A percentile compares a stretch with the other conserved stretches of the same genome.
phyloP scores from a whole-genome alignment of 2,329 filamentous ascomycete genomes.

The Colletotrichum musae region DNA sequence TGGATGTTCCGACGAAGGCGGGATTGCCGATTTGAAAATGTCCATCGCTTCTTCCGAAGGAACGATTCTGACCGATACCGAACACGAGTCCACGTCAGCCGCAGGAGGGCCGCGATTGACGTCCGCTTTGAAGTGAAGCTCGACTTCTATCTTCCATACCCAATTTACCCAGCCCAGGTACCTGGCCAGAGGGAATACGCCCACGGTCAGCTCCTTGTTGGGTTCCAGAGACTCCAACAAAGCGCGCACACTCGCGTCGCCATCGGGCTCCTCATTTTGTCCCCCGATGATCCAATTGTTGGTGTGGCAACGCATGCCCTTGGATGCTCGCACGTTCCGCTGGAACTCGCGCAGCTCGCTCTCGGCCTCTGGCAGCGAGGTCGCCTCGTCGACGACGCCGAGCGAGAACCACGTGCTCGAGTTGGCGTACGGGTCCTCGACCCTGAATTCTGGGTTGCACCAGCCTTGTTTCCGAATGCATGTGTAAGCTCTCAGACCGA shows the following conservation, averaged over 20 bases:
- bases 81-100: background rate
- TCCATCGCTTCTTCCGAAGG: background rate
- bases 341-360: conserved; percentile 1
- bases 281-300: conserved; percentile 2
- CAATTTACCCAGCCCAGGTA: conserved; percentile 3
- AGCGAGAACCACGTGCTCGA: conserved; percentile 7
- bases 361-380: background rate
- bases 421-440: conserved; percentile 6
- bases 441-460: background rate
- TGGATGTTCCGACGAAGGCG: background rate
- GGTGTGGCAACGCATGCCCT: background rate
- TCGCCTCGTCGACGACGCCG: background rate
- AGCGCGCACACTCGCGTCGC: background rate
- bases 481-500: too few relatives aligned
- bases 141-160: conserved; percentile 7
- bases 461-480: background rate
- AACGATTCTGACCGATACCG: background rate
- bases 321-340: conserved; percentile 2
- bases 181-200: background rate
- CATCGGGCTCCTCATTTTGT: background rate
- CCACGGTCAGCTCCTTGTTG: background rate
- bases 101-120: too few relatives aligned
- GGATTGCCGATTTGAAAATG: background rate
- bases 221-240: background rate
- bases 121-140: background rate